A percentile compares a stretch with the other conserved stretches of the same genome.
These are phyloP conservation scores for Prorocentrum cordatum DNA, from an alignment of 169 alveolate species.

Conservation along the genomic window DNA sequence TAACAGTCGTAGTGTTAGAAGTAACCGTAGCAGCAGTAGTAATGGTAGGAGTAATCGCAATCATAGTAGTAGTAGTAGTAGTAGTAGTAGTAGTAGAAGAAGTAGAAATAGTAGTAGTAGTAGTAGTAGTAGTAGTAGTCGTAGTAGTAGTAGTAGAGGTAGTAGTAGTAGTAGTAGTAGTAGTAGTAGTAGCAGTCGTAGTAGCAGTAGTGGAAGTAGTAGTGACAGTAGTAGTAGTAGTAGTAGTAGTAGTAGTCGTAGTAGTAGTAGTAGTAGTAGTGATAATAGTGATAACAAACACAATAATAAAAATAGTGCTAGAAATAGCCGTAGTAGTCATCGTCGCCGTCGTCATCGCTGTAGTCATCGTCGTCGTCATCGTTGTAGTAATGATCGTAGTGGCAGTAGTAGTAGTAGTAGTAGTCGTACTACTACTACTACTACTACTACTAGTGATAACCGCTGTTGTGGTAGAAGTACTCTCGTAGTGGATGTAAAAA, in stretches of 20 bases:
- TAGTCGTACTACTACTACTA: neutral
- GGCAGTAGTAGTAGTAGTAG: neutral
- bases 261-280: neutral
- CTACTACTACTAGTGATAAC: neutral
- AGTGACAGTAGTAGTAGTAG: neutral
- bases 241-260: neutral
- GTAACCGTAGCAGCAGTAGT: neutral
- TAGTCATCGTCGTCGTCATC: neutral
- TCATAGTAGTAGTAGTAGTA: neutral
- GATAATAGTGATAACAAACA: neutral
- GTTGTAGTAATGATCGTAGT: neutral
- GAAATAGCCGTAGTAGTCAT: neutral
- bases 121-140: neutral
- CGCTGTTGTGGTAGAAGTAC: neutral
- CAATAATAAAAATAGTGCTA: neutral
- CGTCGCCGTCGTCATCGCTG: neutral
- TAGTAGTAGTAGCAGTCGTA: neutral
- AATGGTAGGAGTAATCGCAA: neutral
- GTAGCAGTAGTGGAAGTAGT: neutral
- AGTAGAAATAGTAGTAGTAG: neutral
- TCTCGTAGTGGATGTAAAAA: neutral
- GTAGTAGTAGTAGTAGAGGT: neutral
- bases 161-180: neutral
- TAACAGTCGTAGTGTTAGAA: neutral
- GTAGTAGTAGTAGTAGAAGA: constrained; percentile 4